Base-by-base conservation (phyloP, 2,329 filamentous ascomycete genomes). In the Xylaria sp. region DNA sequence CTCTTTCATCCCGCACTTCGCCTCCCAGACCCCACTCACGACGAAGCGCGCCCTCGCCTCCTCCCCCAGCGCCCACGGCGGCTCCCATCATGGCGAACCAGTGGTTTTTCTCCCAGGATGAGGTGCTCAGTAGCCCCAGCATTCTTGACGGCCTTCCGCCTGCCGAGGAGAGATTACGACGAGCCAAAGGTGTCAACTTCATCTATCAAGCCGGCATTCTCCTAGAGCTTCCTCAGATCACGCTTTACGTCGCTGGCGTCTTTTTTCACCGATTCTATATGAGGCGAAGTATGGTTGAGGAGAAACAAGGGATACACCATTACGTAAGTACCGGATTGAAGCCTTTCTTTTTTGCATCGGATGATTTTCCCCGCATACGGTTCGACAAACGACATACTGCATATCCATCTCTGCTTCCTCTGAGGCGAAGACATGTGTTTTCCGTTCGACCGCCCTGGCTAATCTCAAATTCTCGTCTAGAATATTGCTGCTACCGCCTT, bases 261-360 rank as follows among this genome's bases (percentile, higher is more conserved):
- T 98, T 97, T 83, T 94, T 99, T 79, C 95, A 99, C 80, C 89
- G 96, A 36, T 98, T 97, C 79, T 94, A 94, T 78, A 98, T 98
- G 93, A 90, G 94, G 71, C 90, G 86, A 77, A 95, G 90, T 77
- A 90, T 97, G 87, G 90, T 92, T 57, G 87, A 90, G 74, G 88
- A 91, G 75, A 92, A 89, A 71, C 86, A 86, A 69, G 93, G 93
- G 14, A 88, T 97, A 56, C 95, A 98, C 79, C 94, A 97, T 75
- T 98, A 97, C 78, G 92, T 97, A 81, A 81, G 88, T 85, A 17
- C 30, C 61, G 14, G 34, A 14, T 34, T 51, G 39, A 62, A 34
- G 24, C 19, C 30, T 36, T 19, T 21, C 8, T 24, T 24, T 45
- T 27, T 48, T 12, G 27, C 21, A 12, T 67, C 39, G 32, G 30